Base-by-base conservation (phyloP, 306 rosid species). In the Senna tora region DNA sequence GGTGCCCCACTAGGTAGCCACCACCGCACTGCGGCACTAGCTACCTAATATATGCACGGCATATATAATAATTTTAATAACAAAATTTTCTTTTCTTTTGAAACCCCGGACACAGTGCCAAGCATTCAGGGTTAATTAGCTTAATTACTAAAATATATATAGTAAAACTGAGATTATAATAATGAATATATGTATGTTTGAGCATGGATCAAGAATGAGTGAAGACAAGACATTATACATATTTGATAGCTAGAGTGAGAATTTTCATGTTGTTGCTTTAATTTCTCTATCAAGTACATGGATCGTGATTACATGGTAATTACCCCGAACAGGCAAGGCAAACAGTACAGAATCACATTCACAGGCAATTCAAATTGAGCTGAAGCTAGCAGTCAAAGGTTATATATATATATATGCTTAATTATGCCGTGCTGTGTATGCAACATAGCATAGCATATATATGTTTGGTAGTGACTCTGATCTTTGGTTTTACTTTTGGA, bases 401-500 rank as follows among this genome's bases (percentile, higher is more conserved):
- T 4, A n/a, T n/a, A n/a, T n/a, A n/a, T n/a, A n/a, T n/a, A n/a
- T n/a, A n/a, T n/a, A n/a, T n/a, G n/a, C n/a, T n/a, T n/a, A n/a
- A n/a, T n/a, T n/a, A 42, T 65, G 72, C 17, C 64, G 41, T 65
- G 66, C 6, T 53, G 50, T 19, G n/a, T 20, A 30, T 6, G 6
- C 12, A 65, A 2, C 14, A n/a, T n/a, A n/a, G n/a, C n/a, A n/a
- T n/a, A 54, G 19, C 1, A 61, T n/a, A n/a, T n/a, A n/a, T n/a
- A n/a, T 28, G 47, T 13, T 50, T 50, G 43, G 41, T 14, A 55
- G 67, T 51, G 54, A 49, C 65, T 49, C 16, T n/a, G n/a, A n/a
- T n/a, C n/a, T 30, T 54, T 25, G 66, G 66, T 51, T 65, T 45
- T 57, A 49, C n/a, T n/a, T n/a, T n/a, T n/a, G n/a, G n/a, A n/a